Evolutionary conservation across 306 rosid genomes (phyloP), one percentile per base, ranked within the genome.

Genomic region (Acacia melanoxylon): DNA sequence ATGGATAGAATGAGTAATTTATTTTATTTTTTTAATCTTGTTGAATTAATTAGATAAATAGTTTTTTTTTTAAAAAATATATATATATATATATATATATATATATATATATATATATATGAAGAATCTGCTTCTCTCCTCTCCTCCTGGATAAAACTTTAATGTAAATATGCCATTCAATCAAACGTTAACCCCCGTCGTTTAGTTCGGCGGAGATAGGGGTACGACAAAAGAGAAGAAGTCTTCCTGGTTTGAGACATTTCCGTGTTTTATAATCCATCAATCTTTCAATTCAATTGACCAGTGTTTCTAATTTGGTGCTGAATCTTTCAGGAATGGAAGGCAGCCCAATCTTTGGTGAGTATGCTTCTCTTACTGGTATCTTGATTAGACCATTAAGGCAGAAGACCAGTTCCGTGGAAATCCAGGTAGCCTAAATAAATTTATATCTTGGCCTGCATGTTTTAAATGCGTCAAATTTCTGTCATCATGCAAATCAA

Each of bases 321-420:
- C 76, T 82, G 81, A 69, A 78, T 81, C 83, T 86, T 40, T 82
- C 94, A 93, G 99, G 99, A 83, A 91, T 84, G 85, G 99, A 95
- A 85, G 99, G 99, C 51, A 77, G 97, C 87, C 99, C 97, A 70
- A 92, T 93, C 86, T 95, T 95, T 78, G 88, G 72, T 74, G 91
- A 86, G 78, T 85, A 82, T 66, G 93, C 89, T 61, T 78, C 79
- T 80, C 93, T 95, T 59, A 79, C 86, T 15, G 99, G 99, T 78
- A 85, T 95, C 85, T 79, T 95, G 88, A 87, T 89, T 74, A 86
- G 92, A 87, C 99, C 99, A 72, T 80, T 95, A 81, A 86, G 97
- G 89, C 97, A 95, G 86, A 89, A 87, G 86, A 83, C 88, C 67
- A 90, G 94, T 61, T 95, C 94, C 33, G 94, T 91, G 1, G 99